These are phyloP conservation scores for Phytophthora lateralis DNA, from an alignment of 352 stramenopile species.

Conservation along the genomic window DNA sequence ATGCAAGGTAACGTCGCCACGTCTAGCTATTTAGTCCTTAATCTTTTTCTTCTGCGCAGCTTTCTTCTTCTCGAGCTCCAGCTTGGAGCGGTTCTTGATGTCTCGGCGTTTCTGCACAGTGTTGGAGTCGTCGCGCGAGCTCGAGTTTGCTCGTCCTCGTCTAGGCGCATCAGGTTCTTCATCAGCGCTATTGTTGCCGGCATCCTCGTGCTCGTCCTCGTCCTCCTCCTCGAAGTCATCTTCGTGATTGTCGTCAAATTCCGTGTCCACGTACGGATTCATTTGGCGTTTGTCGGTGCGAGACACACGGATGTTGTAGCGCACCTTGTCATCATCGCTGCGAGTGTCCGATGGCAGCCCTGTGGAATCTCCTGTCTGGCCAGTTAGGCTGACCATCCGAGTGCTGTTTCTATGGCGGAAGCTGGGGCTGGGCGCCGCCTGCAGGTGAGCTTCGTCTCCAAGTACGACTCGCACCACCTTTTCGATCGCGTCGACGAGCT, in stretches of 20 bases:
- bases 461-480: slow-evolving; percentile 77
- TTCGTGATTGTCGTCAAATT: slow-evolving; percentile 33
- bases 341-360: slow-evolving; percentile 45
- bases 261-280: slow-evolving; percentile 67
- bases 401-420: slow-evolving; percentile 81
- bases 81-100: slow-evolving; percentile 67
- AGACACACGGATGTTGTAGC: slow-evolving; percentile 81
- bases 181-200: slow-evolving; percentile 16
- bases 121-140: slow-evolving; percentile 12
- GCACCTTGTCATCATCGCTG: slow-evolving; percentile 62
- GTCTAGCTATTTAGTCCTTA: slow-evolving; percentile 34
- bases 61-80: slow-evolving; percentile 71
- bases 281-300: slow-evolving; percentile 51
- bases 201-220: slow-evolving; percentile 16
- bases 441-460: slow-evolving; percentile 75
- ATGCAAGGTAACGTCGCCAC: slow-evolving; percentile 21
- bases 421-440: slow-evolving; percentile 47
- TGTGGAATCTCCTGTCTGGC: slow-evolving; percentile 30
- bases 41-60: slow-evolving; percentile 55
- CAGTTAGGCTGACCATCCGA: slow-evolving; percentile 41
- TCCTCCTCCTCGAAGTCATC: slow-evolving; percentile 37
- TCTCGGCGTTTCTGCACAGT: slow-evolving; percentile 58
- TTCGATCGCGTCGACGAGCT: slow-evolving; percentile 74
- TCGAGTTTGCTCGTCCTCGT: neutral
- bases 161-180: slow-evolving; percentile 2